Evolutionary conservation across 139 green algal species (phyloP).

Genomic region (Auxenochlorella protothecoides): DNA sequence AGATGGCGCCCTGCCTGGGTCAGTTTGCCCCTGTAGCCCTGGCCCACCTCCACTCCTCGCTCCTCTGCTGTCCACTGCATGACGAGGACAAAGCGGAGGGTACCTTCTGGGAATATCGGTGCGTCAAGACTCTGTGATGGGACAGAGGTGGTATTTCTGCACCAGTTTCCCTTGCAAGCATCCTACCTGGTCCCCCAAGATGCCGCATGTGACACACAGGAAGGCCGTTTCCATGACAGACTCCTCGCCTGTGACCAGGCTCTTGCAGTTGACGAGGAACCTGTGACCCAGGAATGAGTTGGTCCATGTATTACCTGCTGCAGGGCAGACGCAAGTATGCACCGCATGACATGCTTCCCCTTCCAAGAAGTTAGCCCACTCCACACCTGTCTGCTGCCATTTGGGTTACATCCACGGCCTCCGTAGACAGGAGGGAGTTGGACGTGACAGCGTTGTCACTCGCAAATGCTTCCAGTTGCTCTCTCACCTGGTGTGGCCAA

Average conservation of each 20-base stretch:
- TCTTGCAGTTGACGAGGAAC: constrained; percentile 1
- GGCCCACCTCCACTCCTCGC: constrained; percentile 2
- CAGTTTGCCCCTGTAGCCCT: constrained; percentile 9
- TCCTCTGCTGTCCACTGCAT: constrained; percentile 8
- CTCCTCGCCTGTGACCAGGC: constrained; percentile 1
- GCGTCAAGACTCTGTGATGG: no score
- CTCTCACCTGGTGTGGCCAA: not conserved
- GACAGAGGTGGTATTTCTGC: no score
- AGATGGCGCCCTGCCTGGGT: constrained; percentile 7
- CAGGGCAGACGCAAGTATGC: no score
- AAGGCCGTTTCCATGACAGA: constrained; percentile 1
- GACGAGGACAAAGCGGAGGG: no score
- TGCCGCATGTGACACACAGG: constrained; percentile 13
- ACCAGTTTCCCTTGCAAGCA: no score
- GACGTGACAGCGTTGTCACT: not conserved
- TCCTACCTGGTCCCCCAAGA: constrained; percentile 3
- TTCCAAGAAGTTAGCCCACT: not conserved
- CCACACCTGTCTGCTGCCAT: not conserved
- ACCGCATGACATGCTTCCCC: no score
- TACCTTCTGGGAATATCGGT: no score
- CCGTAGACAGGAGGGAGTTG: not conserved
- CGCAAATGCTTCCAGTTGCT: constrained; percentile 1
- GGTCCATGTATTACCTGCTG: not conserved
- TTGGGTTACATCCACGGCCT: not conserved
- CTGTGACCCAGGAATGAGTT: not conserved